Percentiles rank a stretch among this genome's conserved stretches.
phyloP scores from a whole-genome alignment of 2,329 filamentous ascomycete species.

The Coniochaeta sp. region DNA sequence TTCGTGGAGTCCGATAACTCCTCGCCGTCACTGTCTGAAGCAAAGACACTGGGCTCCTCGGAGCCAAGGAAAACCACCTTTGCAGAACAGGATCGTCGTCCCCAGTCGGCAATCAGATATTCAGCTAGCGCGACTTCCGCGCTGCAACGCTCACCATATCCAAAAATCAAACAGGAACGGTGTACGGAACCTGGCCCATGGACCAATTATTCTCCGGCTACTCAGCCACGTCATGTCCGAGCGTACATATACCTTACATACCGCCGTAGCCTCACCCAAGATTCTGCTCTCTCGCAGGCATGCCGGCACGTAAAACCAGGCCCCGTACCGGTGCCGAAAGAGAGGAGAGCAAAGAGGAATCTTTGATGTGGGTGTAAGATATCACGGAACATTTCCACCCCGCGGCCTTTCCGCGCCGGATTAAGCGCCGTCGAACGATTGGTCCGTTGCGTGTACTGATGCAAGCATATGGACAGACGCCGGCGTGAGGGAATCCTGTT shows the following conservation, averaged over 20 bases:
- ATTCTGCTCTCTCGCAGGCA: not conserved
- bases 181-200: not conserved
- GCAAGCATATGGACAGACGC: not conserved
- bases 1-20: not conserved
- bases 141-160: not conserved
- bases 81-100: not conserved
- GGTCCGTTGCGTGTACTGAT: not conserved
- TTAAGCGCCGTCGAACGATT: not conserved
- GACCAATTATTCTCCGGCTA: not conserved
- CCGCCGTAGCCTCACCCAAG: not conserved
- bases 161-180: not conserved
- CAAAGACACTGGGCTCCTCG: not conserved
- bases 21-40: not conserved
- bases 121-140: not conserved
- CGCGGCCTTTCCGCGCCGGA: not conserved
- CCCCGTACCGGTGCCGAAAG: not conserved
- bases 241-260: not conserved
- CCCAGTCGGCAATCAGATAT: not conserved
- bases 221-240: constrained; percentile 1
- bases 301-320: not conserved
- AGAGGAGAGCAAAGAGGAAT: not conserved
- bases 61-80: not conserved
- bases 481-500: not conserved
- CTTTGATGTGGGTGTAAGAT: not conserved
- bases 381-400: not conserved